Evolutionary conservation across 2,329 filamentous ascomycete genomes (phyloP), one percentile per base, ranked within the genome.

Genomic region (Colletotrichum cordylinicola): DNA sequence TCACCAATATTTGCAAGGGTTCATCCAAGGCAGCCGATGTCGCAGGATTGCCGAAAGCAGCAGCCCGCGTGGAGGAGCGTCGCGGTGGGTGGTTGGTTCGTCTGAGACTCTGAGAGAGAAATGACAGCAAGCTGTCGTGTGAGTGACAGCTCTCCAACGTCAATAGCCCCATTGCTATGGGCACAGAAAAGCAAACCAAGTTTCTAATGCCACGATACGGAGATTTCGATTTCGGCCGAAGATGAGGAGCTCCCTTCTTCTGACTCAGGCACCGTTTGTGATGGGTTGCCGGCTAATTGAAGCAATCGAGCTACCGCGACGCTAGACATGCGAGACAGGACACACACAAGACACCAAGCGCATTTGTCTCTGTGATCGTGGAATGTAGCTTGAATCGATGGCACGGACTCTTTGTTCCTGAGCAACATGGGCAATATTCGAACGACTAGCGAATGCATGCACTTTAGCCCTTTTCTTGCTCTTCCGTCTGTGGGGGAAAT

Each of bases 361-460:
- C 55, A 33, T 58, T 60, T 56, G 52, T 29, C 60, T 72, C 69
- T 24, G 62, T 39, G 62, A 68, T 72, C 39, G 62, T 13, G 43
- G 69, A 64, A 62, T 27, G n/a, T 39, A 58, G 39, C 39, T 39
- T 67, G 56, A 39, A 75, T 75, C 68, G 68, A 62, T 65, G 33
- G 37, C 67, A 65, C 72, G 60, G 72, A 61, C 52, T 61, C 67
- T 75, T 75, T 73, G 69, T 72, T 62, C 52, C 58, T 66, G 31
- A 35, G 35, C 15, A 37, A 31, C 35, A 24, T 39, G 60, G 56
- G 35, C 37, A 37, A 39, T n/a, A 35, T 58, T 35, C 27, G 43
- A 24, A 21, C 29, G 60, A 58, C 68, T 72, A 75, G 61, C 61
- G 37, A 43, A 33, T 61, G 67, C 65, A 70, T 39, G 55, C 70